A percentile compares a stretch with the other conserved stretches of the same genome.
phyloP scores from a whole-genome alignment of 306 rosid genomes.

The Medicago lupulina region DNA sequence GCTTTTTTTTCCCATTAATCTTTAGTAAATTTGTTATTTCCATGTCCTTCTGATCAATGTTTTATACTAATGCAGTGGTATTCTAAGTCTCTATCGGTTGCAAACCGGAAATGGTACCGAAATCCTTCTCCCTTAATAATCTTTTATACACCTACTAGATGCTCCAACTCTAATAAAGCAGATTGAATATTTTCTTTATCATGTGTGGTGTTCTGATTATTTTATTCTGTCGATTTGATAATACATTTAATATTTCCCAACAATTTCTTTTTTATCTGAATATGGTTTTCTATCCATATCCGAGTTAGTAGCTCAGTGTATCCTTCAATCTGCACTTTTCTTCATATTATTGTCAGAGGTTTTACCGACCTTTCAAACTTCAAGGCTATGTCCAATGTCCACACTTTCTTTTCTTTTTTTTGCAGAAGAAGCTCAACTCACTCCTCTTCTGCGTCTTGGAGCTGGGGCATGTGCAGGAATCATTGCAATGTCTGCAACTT shows the following conservation, averaged over 20 bases:
- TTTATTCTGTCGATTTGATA: neutral
- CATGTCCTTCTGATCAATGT: constrained; percentile 5
- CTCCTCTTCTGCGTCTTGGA: constrained; percentile 73
- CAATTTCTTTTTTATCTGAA: neutral
- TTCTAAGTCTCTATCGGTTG: constrained; percentile 58
- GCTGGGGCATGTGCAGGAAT: constrained; percentile 84
- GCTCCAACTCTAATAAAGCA: neutral
- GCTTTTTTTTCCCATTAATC: constrained; percentile 1
- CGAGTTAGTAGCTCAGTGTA: neutral
- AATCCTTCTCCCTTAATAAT: constrained; percentile 26
- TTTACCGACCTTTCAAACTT: neutral
- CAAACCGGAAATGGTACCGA: constrained; percentile 66
- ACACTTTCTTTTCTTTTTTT: neutral
- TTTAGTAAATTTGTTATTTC: constrained; percentile 17
- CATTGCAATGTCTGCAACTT: constrained; percentile 82
- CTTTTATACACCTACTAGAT: constrained; percentile 19
- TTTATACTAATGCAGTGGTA: constrained; percentile 54
- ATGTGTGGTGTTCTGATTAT: neutral
- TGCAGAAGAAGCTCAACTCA: constrained; percentile 72
- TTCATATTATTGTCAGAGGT: neutral
- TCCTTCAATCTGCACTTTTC: neutral
- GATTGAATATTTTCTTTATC: neutral
- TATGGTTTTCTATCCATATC: neutral
- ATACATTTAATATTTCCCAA: neutral
- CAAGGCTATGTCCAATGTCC: neutral